These are phyloP conservation scores for Xylaria venustula DNA, from an alignment of 495 filamentous ascomycete genomes.

Conservation along the genomic window DNA sequence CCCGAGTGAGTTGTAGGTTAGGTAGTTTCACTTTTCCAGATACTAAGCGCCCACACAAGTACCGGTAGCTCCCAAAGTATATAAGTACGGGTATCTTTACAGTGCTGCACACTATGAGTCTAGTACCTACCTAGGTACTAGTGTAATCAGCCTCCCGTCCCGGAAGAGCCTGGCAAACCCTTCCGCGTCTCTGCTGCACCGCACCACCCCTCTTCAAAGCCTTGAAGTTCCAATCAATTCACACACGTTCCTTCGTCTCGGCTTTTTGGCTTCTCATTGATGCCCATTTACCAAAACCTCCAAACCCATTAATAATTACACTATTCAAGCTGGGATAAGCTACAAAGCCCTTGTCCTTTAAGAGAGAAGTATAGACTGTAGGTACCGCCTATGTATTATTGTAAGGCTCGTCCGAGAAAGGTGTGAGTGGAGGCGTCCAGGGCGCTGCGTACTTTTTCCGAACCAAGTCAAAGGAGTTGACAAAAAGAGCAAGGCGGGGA, in stretches of 20 bases:
- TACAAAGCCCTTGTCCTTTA: too few species aligned
- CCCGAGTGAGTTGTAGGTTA: too few species aligned
- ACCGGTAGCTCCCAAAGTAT: too few species aligned
- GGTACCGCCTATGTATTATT: too few species aligned
- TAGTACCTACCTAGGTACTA: background rate
- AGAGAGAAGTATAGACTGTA: too few species aligned
- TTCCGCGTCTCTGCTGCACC: background rate
- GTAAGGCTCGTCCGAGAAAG: background rate
- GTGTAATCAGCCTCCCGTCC: background rate
- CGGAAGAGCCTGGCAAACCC: background rate
- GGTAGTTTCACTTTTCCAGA: too few species aligned
- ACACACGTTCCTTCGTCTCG: background rate
- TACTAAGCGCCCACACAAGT: too few species aligned
- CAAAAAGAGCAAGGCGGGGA: constrained; percentile 1
- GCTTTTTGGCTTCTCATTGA: background rate
- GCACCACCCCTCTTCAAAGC: background rate
- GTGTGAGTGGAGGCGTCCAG: background rate
- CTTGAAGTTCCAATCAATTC: background rate
- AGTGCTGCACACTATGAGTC: too few species aligned
- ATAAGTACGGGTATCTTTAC: too few species aligned
- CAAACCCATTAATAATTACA: too few species aligned
- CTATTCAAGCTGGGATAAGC: too few species aligned
- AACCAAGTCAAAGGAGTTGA: background rate
- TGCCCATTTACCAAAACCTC: background rate
- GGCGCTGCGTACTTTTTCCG: background rate